Percentiles rank a stretch among this genome's conserved stretches.
Conservation (phyloP, 78 protist species). For the Pelomyxa schiedti region DNA sequence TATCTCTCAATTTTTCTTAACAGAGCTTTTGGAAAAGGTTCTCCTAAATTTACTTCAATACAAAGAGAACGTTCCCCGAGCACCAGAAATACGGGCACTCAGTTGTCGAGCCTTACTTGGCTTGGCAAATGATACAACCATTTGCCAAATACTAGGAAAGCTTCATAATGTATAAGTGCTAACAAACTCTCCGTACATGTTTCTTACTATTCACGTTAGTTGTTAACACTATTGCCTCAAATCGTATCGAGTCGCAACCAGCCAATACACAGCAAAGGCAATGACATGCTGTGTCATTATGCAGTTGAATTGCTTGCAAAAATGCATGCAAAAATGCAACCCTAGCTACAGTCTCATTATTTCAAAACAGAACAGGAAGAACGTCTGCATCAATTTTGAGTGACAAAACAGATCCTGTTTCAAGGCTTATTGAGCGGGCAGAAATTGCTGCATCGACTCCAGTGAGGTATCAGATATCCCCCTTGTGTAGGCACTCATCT, state of each 20-base stretch:
- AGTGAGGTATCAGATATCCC: background rate
- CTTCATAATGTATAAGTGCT: background rate
- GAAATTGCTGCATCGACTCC: constrained; percentile 2
- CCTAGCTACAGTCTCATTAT: background rate
- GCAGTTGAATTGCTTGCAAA: constrained; percentile 10
- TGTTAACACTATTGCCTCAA: no score
- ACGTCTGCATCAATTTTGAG: background rate
- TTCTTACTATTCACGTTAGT: no score
- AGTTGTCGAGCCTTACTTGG: constrained; percentile 12
- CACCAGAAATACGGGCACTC: constrained; percentile 9
- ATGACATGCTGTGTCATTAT: background rate
- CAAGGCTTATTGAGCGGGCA: background rate
- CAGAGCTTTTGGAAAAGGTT: no score
- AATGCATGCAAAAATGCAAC: background rate
- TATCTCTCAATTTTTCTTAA: no score
- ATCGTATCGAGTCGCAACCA: background rate
- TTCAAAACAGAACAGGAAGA: constrained; percentile 1
- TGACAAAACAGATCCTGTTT: constrained; percentile 1
- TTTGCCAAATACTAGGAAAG: constrained; percentile 16
- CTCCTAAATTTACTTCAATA: no score
- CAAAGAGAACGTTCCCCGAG: background rate
- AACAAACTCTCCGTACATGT: no score
- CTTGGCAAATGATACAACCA: background rate
- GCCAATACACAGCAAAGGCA: background rate
- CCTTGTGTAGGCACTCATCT: no score